Conservation (phyloP, 148 eudicot genomes). For the Chenopodium berlandieri region DNA sequence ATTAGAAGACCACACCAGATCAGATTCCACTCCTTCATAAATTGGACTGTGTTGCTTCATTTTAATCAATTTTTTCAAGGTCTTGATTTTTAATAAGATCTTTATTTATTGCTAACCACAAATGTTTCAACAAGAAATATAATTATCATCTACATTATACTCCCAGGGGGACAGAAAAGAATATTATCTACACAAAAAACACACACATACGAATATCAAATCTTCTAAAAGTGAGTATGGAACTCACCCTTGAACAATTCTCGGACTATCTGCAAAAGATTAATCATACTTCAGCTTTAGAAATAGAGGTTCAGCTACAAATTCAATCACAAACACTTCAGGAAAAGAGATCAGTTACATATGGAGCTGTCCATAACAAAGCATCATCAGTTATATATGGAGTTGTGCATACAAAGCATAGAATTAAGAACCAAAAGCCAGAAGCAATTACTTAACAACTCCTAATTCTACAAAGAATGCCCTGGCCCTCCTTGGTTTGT, state of each 20-base stretch:
- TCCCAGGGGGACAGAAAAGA: background rate
- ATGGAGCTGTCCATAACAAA: background rate
- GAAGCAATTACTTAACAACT: background rate
- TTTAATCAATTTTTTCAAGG: no score
- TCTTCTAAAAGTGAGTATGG: slow-evolving; percentile 15
- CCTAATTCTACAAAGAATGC: background rate
- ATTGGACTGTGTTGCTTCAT: no score
- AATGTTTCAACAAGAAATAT: no score
- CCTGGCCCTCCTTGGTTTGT: background rate
- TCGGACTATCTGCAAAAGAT: slow-evolving; percentile 59
- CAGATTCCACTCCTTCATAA: no score
- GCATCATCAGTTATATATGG: background rate
- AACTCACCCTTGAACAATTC: slow-evolving; percentile 75
- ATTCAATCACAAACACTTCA: background rate
- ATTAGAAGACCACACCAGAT: no score
- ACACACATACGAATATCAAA: background rate
- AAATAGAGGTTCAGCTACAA: background rate
- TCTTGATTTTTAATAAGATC: no score
- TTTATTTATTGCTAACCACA: no score
- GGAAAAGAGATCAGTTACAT: background rate
- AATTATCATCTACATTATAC: background rate
- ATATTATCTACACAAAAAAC: background rate
- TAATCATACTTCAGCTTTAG: background rate
- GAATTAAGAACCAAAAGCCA: background rate
- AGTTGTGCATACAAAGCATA: background rate